Evolutionary conservation across 306 rosid genomes (phyloP).

Genomic region (Pterocarpus santalinus): DNA sequence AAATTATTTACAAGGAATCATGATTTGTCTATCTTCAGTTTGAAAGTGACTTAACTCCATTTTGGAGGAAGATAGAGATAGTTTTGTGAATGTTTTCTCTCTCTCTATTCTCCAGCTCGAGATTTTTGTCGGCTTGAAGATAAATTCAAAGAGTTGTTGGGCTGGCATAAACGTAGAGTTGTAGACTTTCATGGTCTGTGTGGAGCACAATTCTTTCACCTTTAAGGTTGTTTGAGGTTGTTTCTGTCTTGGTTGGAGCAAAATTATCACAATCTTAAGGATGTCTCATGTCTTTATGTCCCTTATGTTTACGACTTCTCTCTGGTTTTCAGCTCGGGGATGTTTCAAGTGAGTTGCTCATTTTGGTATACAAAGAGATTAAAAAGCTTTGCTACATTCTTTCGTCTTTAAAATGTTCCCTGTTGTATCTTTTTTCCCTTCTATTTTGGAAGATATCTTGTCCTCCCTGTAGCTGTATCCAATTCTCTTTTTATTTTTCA

Average conservation of each 20-base stretch:
- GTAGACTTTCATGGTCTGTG: background rate
- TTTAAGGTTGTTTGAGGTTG: background rate
- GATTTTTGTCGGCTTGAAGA: background rate
- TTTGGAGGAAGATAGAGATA: background rate
- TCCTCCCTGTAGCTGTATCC: background rate
- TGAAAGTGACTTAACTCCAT: background rate
- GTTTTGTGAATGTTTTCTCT: conserved; percentile 18
- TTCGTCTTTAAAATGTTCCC: background rate
- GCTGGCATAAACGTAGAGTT: background rate
- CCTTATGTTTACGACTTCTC: background rate
- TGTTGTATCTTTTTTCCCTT: background rate
- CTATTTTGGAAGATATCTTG: background rate
- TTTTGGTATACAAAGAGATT: too few relatives aligned
- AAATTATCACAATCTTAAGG: background rate
- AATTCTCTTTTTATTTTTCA: background rate
- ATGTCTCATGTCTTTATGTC: background rate
- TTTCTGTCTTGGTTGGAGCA: background rate
- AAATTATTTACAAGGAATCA: background rate
- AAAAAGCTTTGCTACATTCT: background rate
- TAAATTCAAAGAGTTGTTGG: background rate
- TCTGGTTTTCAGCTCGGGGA: background rate
- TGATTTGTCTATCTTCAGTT: background rate
- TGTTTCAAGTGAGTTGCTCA: too few relatives aligned
- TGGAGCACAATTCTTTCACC: background rate
- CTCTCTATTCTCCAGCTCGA: background rate